Evolutionary conservation across 2,329 filamentous ascomycete species (phyloP).

Genomic region (Mycosphaerella arachidis): DNA sequence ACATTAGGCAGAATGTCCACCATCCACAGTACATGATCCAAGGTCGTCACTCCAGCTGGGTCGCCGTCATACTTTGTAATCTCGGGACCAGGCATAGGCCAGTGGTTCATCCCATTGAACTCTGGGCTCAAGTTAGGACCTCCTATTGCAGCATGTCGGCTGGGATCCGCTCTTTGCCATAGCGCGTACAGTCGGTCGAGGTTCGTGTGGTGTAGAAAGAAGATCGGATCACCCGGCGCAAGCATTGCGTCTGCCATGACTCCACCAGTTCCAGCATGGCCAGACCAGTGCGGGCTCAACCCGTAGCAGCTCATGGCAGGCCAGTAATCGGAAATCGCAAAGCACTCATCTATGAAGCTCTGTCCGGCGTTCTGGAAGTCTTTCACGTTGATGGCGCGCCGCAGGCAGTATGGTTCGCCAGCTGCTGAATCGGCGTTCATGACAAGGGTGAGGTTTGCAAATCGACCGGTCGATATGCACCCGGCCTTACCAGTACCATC

Average conservation of each 20-base stretch:
- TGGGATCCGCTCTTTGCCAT: conserved; percentile 15
- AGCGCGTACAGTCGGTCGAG: conserved; percentile 20
- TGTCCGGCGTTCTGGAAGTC: conserved; percentile 13
- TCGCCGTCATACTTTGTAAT: conserved; percentile 19
- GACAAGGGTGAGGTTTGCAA: conserved; percentile 14
- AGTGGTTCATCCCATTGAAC: conserved; percentile 16
- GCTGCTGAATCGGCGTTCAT: conserved; percentile 9
- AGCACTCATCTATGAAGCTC: conserved; percentile 15
- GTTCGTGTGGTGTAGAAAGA: conserved; percentile 23
- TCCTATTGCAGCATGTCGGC: conserved; percentile 14
- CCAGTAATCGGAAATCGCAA: conserved; percentile 11
- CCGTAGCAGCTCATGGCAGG: conserved; percentile 18
- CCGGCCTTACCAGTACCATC: conserved; percentile 6
- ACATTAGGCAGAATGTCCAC: conserved; percentile 19
- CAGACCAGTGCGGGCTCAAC: conserved; percentile 18
- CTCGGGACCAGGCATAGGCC: conserved; percentile 19
- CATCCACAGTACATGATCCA: conserved; percentile 21
- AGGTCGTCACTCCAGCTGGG: conserved; percentile 14
- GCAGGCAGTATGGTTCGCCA: conserved; percentile 11
- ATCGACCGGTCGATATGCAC: conserved; percentile 18
- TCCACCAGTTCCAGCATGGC: conserved; percentile 18
- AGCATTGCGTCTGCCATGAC: conserved; percentile 21
- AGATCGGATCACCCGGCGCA: conserved; percentile 21
- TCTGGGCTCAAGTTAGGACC: conserved; percentile 16
- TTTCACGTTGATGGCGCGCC: conserved; percentile 10